A percentile compares a stretch with the other conserved stretches of the same genome.
These are phyloP conservation scores for Pythium rhizo-oryzae DNA, from an alignment of 352 stramenopile species.

Conservation along the genomic window DNA sequence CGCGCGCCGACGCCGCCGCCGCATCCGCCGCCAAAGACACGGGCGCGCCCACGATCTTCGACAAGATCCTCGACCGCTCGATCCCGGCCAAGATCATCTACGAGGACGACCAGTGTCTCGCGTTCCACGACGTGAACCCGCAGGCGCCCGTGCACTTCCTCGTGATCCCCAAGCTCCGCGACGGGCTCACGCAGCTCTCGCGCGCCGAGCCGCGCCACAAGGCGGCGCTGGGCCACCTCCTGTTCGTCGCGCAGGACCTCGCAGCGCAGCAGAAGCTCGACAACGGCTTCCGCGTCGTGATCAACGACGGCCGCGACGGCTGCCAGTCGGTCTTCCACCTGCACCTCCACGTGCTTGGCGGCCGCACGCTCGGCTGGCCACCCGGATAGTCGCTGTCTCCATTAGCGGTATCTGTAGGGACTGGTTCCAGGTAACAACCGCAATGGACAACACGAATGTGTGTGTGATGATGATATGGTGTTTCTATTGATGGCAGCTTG, in stretches of 20 bases:
- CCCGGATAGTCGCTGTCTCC: conserved; percentile 63
- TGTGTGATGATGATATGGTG: neutral
- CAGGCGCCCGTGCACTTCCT: conserved; percentile 96
- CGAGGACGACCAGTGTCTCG: conserved; percentile 95
- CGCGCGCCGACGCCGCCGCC: conserved; percentile 56
- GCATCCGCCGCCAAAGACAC: conserved; percentile 29
- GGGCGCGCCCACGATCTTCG: conserved; percentile 94
- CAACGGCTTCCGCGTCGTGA: conserved; percentile 95
- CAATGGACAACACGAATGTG: neutral
- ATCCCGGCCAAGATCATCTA: conserved; percentile 97
- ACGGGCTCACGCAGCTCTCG: conserved; percentile 92
- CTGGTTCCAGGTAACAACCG: too few relatives aligned
- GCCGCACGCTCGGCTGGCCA: conserved; percentile 93
- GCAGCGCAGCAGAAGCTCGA: conserved; percentile 91
- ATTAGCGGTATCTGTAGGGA: neutral
- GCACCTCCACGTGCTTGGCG: conserved; percentile 95
- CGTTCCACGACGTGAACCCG: conserved; percentile 98
- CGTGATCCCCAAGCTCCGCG: conserved; percentile 96
- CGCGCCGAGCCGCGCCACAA: conserved; percentile 93
- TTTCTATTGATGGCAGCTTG: neutral
- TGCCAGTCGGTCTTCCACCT: conserved; percentile 91
- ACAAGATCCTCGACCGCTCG: conserved; percentile 96
- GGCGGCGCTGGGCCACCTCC: conserved; percentile 92
- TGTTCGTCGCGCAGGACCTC: conserved; percentile 94
- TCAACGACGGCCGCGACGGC: conserved; percentile 97